Conservation (phyloP, 768 basidiomycete genomes). For the Kwoniella europaea region DNA sequence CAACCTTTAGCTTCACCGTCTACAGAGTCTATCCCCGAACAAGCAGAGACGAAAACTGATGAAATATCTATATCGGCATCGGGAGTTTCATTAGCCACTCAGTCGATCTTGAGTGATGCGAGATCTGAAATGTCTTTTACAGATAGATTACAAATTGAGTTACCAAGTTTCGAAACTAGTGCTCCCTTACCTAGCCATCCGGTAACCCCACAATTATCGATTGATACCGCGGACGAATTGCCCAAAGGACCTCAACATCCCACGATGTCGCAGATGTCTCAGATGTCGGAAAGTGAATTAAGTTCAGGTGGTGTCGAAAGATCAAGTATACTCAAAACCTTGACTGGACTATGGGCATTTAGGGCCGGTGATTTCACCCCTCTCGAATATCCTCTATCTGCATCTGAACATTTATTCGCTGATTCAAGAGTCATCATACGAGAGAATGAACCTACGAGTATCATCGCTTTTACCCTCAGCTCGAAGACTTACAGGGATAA, state of each 20-base stretch:
- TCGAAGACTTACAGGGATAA: conserved; percentile 59
- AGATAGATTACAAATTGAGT: conserved; percentile 55
- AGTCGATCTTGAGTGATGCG: conserved; percentile 44
- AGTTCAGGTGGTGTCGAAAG: conserved; percentile 66
- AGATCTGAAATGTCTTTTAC: conserved; percentile 54
- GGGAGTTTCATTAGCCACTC: conserved; percentile 25
- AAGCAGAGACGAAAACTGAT: neutral
- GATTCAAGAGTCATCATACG: conserved; percentile 94
- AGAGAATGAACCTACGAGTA: conserved; percentile 96
- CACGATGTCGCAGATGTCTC: conserved; percentile 44
- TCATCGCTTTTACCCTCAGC: conserved; percentile 85
- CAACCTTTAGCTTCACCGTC: neutral
- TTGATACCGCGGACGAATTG: conserved; percentile 44
- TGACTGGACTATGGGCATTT: conserved; percentile 80
- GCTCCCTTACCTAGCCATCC: conserved; percentile 58
- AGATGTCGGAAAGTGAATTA: conserved; percentile 60
- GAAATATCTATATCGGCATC: conserved; percentile 39
- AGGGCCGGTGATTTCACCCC: conserved; percentile 63
- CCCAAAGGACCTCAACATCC: conserved; percentile 10
- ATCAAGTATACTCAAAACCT: conserved; percentile 76
- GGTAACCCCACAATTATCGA: conserved; percentile 49
- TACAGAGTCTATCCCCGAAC: neutral
- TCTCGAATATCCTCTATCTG: conserved; percentile 62
- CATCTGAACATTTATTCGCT: conserved; percentile 83
- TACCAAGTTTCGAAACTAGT: conserved; percentile 57